phyloP scores from a whole-genome alignment of 208 protist genomes.

The Trypanosomatidae sp. region DNA sequence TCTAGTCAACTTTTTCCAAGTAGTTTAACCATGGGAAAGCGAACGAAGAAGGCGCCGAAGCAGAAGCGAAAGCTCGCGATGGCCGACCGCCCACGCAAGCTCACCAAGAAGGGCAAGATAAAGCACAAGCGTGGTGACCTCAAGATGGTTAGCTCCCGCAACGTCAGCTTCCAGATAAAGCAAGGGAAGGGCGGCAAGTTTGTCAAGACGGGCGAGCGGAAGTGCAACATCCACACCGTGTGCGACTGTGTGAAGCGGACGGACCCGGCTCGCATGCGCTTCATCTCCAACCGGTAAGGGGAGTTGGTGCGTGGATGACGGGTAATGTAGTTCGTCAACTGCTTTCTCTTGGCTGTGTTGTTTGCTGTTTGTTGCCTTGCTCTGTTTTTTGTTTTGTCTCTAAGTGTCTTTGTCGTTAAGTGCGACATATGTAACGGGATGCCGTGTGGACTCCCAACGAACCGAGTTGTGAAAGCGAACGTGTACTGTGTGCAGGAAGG shows the following conservation, averaged over 20 bases:
- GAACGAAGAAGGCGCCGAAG: constrained; percentile 77
- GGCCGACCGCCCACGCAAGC: constrained; percentile 72
- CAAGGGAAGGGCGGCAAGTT: constrained; percentile 88
- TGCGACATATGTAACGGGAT: too few species aligned
- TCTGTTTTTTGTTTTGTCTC: too few species aligned
- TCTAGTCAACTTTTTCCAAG: too few species aligned
- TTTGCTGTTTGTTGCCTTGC: not conserved
- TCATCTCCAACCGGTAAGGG: constrained; percentile 83
- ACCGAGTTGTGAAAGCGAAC: too few species aligned
- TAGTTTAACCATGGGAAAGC: constrained; percentile 73
- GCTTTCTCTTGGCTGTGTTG: not conserved
- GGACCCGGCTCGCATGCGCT: constrained; percentile 79
- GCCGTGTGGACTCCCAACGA: too few species aligned
- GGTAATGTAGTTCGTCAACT: too few species aligned
- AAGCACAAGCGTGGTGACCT: constrained; percentile 85
- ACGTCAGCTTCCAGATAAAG: constrained; percentile 83
- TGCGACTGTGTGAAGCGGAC: constrained; percentile 90
- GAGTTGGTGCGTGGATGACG: too few species aligned
- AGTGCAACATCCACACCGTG: constrained; percentile 90
- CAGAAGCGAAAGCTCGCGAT: constrained; percentile 81
- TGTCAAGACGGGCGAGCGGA: constrained; percentile 74
- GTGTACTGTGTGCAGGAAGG: too few species aligned
- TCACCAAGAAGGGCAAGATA: constrained; percentile 84
- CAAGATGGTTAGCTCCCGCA: constrained; percentile 67
- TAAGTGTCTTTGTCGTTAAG: too few species aligned